phyloP scores from a whole-genome alignment of 139 green algal genomes.

The Picochlorum sp. region DNA sequence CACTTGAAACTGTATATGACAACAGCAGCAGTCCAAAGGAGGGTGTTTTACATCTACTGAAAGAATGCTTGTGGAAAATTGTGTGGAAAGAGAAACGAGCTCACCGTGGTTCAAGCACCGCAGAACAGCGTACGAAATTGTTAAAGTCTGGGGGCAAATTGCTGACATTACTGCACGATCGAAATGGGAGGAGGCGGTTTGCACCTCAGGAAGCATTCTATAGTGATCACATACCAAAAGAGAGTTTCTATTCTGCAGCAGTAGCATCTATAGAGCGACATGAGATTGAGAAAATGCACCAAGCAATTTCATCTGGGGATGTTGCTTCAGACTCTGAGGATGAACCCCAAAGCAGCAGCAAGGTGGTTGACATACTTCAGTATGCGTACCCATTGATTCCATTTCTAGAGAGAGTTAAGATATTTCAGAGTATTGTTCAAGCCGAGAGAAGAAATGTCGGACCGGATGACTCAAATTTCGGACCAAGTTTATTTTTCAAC shows the following conservation, averaged over 20 bases:
- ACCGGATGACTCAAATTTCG: neutral
- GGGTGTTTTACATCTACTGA: constrained; percentile 24
- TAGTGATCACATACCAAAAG: constrained; percentile 35
- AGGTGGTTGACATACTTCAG: constrained; percentile 27
- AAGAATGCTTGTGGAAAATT: constrained; percentile 2
- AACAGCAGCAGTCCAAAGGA: constrained; percentile 11
- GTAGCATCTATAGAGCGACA: constrained; percentile 4
- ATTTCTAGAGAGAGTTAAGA: constrained; percentile 53
- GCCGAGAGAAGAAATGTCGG: constrained; percentile 11
- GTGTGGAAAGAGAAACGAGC: neutral
- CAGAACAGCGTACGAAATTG: neutral
- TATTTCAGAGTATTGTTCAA: constrained; percentile 31
- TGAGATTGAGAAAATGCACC: neutral
- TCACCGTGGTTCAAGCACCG: too few species aligned
- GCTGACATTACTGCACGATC: constrained; percentile 49
- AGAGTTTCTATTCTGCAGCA: constrained; percentile 32
- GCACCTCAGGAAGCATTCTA: constrained; percentile 50
- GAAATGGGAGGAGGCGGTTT: constrained; percentile 51
- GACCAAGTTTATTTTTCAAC: neutral
- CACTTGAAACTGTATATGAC: constrained; percentile 35
- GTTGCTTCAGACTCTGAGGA: neutral
- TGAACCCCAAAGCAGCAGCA: constrained; percentile 4
- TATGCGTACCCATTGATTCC: constrained; percentile 66
- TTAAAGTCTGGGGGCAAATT: constrained; percentile 17
- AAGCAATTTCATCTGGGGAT: neutral